These are phyloP conservation scores for Penicillium sp. DNA, from an alignment of 2,329 filamentous ascomycete genomes.

Conservation along the genomic window DNA sequence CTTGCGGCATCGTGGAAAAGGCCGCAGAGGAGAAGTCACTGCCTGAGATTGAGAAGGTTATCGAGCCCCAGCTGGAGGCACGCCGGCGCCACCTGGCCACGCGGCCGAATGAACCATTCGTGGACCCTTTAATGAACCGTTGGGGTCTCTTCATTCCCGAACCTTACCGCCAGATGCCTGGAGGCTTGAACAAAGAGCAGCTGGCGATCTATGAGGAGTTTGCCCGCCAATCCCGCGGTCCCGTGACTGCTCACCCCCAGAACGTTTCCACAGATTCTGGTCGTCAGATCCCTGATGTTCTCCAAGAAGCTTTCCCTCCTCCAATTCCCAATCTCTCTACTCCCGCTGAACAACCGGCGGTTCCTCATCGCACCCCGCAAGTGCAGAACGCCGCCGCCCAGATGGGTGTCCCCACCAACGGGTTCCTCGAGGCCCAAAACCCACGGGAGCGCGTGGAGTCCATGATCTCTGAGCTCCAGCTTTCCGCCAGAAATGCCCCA, in stretches of 20 bases:
- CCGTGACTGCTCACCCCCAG: constrained; percentile 55
- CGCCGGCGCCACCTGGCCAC: constrained; percentile 74
- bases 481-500: constrained; percentile 56
- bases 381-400: constrained; percentile 44
- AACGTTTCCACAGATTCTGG: constrained; percentile 60
- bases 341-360: constrained; percentile 62
- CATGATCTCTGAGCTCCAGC: constrained; percentile 60
- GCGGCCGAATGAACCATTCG: constrained; percentile 80
- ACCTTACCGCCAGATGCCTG: constrained; percentile 82
- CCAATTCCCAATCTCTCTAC: constrained; percentile 63
- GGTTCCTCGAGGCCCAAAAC: constrained; percentile 59
- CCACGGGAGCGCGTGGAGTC: constrained; percentile 57
- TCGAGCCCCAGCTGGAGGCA: constrained; percentile 76
- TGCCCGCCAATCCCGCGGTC: constrained; percentile 76
- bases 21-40: constrained; percentile 92
- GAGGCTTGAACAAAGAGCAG: constrained; percentile 85
- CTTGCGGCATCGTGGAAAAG: constrained; percentile 91
- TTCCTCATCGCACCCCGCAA: constrained; percentile 60
- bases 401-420: constrained; percentile 51
- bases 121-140: constrained; percentile 77
- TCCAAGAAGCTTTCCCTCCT: constrained; percentile 60
- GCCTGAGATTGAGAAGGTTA: constrained; percentile 91
- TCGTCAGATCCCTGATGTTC: constrained; percentile 63
- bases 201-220: constrained; percentile 98
- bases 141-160: constrained; percentile 95